phyloP scores from a whole-genome alignment of 345 rosid genomes.

The Raphanus raphanistrum region DNA sequence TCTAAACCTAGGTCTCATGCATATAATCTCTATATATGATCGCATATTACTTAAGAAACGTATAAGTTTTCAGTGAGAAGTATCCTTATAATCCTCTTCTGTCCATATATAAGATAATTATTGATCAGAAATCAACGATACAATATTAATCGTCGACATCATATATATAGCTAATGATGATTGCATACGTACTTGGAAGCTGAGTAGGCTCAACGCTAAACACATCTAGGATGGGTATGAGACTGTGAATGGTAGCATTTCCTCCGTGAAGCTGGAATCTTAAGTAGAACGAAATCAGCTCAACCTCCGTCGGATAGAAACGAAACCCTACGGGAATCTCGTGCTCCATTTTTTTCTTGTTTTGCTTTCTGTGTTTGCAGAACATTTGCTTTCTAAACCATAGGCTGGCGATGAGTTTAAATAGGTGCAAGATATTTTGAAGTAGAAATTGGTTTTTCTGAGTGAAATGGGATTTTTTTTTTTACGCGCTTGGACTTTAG shows the following conservation, averaged over 20 bases:
- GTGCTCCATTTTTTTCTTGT: slow-evolving; percentile 31
- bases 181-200: slow-evolving; percentile 32
- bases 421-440: background rate
- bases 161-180: background rate
- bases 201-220: slow-evolving; percentile 31
- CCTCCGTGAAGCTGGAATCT: slow-evolving; percentile 39
- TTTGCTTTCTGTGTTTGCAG: slow-evolving; percentile 4
- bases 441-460: slow-evolving; percentile 17
- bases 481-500: slow-evolving; percentile 30
- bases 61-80: slow-evolving; percentile 12
- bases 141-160: background rate
- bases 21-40: background rate
- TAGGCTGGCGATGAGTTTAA: slow-evolving; percentile 14
- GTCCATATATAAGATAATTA: background rate
- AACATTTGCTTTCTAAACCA: background rate
- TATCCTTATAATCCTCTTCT: background rate
- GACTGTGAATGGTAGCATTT: slow-evolving; percentile 41
- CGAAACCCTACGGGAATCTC: slow-evolving; percentile 55
- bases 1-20: slow-evolving; percentile 16
- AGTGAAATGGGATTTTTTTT: slow-evolving; percentile 13
- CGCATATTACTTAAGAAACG: background rate
- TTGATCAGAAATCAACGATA: background rate
- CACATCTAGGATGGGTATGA: slow-evolving; percentile 51
- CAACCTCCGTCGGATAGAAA: slow-evolving; percentile 65
- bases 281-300: slow-evolving; percentile 50